Evolutionary conservation across 1,284 basidiomycete species (phyloP).

Genomic region (Sanguinoderma infundibulare): DNA sequence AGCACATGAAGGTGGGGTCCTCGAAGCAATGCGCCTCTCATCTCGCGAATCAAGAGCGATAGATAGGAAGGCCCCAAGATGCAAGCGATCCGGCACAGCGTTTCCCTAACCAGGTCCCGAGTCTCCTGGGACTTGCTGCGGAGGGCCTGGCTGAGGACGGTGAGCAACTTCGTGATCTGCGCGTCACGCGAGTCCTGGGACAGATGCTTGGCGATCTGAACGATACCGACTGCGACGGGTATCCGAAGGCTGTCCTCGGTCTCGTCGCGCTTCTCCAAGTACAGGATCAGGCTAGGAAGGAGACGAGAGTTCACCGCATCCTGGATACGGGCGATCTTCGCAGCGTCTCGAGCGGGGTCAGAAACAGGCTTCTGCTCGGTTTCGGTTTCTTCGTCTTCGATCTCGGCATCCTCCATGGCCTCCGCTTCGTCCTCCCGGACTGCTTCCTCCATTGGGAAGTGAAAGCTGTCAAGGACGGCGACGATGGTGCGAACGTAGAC

Average conservation of each 20-base stretch:
- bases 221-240: conserved; percentile 89
- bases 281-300: conserved; percentile 77
- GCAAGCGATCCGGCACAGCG: conserved; percentile 83
- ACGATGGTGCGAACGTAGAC: conserved; percentile 89
- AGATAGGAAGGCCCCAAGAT: conserved; percentile 81
- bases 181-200: conserved; percentile 70
- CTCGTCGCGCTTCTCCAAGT: conserved; percentile 85
- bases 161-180: conserved; percentile 83
- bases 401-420: conserved; percentile 35
- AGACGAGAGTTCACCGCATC: conserved; percentile 80
- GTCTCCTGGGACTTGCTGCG: conserved; percentile 95
- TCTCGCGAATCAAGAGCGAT: conserved; percentile 76
- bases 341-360: conserved; percentile 24
- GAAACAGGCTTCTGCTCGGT: conserved; percentile 18
- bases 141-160: conserved; percentile 85
- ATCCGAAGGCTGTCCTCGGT: conserved; percentile 85
- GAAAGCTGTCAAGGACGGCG: conserved; percentile 89
- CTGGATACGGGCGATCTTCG: conserved; percentile 55
- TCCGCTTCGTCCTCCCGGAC: conserved; percentile 38
- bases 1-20: conserved; percentile 96
- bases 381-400: conserved; percentile 28
- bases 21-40: conserved; percentile 82
- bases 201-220: conserved; percentile 84
- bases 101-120: conserved; percentile 86
- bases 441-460: conserved; percentile 75